phyloP scores from a whole-genome alignment of 805 yeast species.

The Jamesozyma jinghongensis region DNA sequence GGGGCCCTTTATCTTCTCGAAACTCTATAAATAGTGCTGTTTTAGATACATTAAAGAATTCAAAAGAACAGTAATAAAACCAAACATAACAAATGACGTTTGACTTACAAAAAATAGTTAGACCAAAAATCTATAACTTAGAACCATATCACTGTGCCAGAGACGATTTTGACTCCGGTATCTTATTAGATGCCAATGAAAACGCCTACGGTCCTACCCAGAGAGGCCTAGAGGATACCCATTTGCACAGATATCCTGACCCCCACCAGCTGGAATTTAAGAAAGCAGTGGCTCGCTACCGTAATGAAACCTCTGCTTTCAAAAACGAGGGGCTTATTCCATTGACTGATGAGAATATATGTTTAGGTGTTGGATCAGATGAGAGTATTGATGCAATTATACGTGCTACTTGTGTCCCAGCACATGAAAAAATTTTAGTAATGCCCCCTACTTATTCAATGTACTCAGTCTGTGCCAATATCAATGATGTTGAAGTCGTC shows the following conservation, averaged over 20 bases:
- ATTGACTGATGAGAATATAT: constrained; percentile 58
- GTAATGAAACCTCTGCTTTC: constrained; percentile 39
- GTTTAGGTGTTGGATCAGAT: constrained; percentile 95
- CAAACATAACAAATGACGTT: constrained; percentile 26
- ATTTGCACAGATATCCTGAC: constrained; percentile 89
- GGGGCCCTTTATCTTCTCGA: neutral
- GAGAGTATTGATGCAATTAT: constrained; percentile 87
- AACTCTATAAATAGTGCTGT: too few species aligned
- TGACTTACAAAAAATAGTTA: constrained; percentile 38
- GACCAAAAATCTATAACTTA: constrained; percentile 76
- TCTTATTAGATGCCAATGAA: constrained; percentile 90
- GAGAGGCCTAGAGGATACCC: constrained; percentile 39
- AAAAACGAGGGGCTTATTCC: constrained; percentile 14
- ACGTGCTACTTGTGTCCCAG: constrained; percentile 77
- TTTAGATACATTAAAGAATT: too few species aligned
- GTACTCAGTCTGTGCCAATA: constrained; percentile 85
- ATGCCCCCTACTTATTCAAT: constrained; percentile 98
- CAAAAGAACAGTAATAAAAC: neutral
- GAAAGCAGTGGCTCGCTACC: constrained; percentile 55
- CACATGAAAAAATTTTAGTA: constrained; percentile 66
- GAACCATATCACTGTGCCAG: constrained; percentile 96
- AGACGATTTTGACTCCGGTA: constrained; percentile 85
- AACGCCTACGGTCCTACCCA: constrained; percentile 88
- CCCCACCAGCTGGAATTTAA: constrained; percentile 85
- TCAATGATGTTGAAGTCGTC: constrained; percentile 76